Evolutionary conservation across 306 rosid genomes (phyloP).

Genomic region (Pyrus bretschneideri): DNA sequence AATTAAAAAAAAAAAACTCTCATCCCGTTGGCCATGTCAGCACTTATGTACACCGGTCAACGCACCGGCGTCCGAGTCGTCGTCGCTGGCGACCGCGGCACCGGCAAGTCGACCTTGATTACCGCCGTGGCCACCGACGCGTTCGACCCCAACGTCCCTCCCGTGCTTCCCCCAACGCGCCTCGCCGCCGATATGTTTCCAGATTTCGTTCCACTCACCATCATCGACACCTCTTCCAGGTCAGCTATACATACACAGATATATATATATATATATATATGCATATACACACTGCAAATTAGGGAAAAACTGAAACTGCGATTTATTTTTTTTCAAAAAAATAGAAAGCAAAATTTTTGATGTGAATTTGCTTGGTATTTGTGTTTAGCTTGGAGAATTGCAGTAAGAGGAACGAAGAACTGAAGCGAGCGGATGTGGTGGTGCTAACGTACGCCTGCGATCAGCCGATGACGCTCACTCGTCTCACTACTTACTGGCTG

Average conservation of each 20-base stretch:
- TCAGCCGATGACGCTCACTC: constrained; percentile 43
- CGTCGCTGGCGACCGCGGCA: constrained; percentile 55
- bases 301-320: background rate
- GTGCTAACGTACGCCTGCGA: constrained; percentile 79
- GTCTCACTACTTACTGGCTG: constrained; percentile 66
- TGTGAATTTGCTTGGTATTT: background rate
- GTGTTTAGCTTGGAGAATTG: constrained; percentile 55
- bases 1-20: background rate
- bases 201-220: constrained; percentile 56
- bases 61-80: constrained; percentile 59
- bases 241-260: background rate
- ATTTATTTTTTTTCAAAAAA: background rate
- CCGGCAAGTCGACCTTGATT: constrained; percentile 77
- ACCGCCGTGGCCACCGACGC: constrained; percentile 54
- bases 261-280: background rate
- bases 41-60: background rate
- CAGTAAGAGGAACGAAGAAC: constrained; percentile 61
- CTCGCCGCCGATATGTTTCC: constrained; percentile 71
- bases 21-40: background rate
- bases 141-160: constrained; percentile 48
- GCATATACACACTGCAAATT: background rate
- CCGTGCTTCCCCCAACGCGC: constrained; percentile 63
- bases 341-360: background rate
- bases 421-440: constrained; percentile 76
- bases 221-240: constrained; percentile 83